Evolutionary conservation across 306 rosid genomes (phyloP), one percentile per base, ranked within the genome.

Genomic region (Chamaecrista fasciculata): DNA sequence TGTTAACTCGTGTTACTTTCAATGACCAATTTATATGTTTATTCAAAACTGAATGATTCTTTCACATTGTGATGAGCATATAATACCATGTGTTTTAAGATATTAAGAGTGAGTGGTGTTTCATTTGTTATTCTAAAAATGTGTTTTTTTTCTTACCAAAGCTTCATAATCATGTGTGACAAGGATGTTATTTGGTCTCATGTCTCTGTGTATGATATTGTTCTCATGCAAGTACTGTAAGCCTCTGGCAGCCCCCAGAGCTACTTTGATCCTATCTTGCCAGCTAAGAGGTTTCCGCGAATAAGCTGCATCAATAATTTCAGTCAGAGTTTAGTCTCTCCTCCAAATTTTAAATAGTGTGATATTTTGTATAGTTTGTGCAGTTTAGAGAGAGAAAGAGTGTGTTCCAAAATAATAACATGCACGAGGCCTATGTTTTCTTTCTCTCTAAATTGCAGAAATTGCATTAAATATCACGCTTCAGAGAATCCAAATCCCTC

Each of bases 161-260:
- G 92, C 70, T 73, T 90, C 83, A 36, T 76, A 56, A 73, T 87
- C 92, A 78, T 87, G 95, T 10, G 95, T 87, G 23, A 90, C 78
- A 43, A 90, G 96, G 70, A 90, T 87, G 79, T 90, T 90, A 63
- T 84, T 90, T 42, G 97, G 90, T 66, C 95, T 87, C 80, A 90
- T 76, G 61, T 90, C 95, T 83, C 92, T 82, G 69, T 90, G 95
- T 71, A 90, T 84, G 69, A 87, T 83, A 57, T 80, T 86, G 75
- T 82, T 90, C 58, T 66, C 48, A 65, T 90, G 97, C 33, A 90
- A 81, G 74, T 82, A 82, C 55, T 62, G 76, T 58, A 90, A 79
- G 33, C 95, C 95, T 78, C 78, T 87, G 33, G 90, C 92, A 36
- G 88, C 87, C 60, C 92, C 90, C 4, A 65, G 78, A 6, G 97